Evolutionary conservation across 495 filamentous ascomycete genomes (phyloP).

Genomic region (Penicillium chermesinum): DNA sequence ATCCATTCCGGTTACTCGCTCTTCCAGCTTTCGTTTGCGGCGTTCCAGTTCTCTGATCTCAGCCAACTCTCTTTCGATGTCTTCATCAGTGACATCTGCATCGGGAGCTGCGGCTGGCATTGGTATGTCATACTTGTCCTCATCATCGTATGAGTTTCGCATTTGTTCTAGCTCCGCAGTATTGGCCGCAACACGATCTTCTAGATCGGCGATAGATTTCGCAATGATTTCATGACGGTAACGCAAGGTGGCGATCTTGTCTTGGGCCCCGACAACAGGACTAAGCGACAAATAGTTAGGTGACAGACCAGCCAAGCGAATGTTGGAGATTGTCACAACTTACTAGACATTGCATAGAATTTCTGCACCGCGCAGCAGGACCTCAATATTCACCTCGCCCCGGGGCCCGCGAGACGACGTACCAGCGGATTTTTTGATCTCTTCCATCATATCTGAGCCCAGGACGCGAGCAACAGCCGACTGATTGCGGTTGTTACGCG

Average conservation of each 20-base stretch:
- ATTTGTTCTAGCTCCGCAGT: slow-evolving; percentile 66
- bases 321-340: slow-evolving; percentile 13
- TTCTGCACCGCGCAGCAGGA: slow-evolving; percentile 81
- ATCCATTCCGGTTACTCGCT: slow-evolving; percentile 73
- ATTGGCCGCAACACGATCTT: slow-evolving; percentile 74
- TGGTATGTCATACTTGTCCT: slow-evolving; percentile 30
- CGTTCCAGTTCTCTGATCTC: slow-evolving; percentile 97
- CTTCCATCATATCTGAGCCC: slow-evolving; percentile 79
- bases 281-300: slow-evolving; percentile 25
- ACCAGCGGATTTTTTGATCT: slow-evolving; percentile 59
- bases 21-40: slow-evolving; percentile 75
- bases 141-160: slow-evolving; percentile 50
- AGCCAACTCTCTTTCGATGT: slow-evolving; percentile 85
- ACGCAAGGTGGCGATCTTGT: slow-evolving; percentile 68
- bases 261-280: slow-evolving; percentile 73
- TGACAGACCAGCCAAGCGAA: not conserved
- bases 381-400: slow-evolving; percentile 79
- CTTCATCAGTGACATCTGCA: slow-evolving; percentile 56
- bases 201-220: slow-evolving; percentile 73
- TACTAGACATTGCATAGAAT: slow-evolving; percentile 87
- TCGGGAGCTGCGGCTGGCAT: slow-evolving; percentile 41
- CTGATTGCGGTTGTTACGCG: slow-evolving; percentile 59
- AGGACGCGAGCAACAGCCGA: slow-evolving; percentile 88
- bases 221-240: slow-evolving; percentile 64
- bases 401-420: slow-evolving; percentile 37